These are phyloP conservation scores for Cyclocybe cylindracea DNA, from an alignment of 768 basidiomycete species.

Conservation along the genomic window DNA sequence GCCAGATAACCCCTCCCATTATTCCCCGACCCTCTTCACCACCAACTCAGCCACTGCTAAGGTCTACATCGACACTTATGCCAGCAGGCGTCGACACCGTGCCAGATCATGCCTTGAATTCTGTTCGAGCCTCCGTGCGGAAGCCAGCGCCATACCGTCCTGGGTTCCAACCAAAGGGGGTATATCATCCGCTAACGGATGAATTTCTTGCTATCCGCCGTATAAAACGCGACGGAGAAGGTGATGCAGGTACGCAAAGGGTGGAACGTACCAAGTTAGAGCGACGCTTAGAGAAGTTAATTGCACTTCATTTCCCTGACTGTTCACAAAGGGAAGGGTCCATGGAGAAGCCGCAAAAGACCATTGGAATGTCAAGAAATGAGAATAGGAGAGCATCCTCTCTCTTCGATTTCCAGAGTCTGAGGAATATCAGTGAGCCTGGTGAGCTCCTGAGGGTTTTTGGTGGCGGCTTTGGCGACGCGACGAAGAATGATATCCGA, in stretches of 20 bases:
- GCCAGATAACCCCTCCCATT: neutral
- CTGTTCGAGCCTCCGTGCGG: slow-evolving; percentile 5
- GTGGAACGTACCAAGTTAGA: slow-evolving; percentile 85
- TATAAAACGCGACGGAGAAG: slow-evolving; percentile 38
- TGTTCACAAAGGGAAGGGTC: slow-evolving; percentile 11
- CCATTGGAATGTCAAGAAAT: slow-evolving; percentile 8
- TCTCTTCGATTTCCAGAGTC: slow-evolving; percentile 71
- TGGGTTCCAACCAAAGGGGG: slow-evolving; percentile 92
- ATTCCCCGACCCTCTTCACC: neutral
- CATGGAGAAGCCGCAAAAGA: slow-evolving; percentile 11
- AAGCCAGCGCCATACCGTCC: slow-evolving; percentile 73
- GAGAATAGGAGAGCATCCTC: slow-evolving; percentile 57
- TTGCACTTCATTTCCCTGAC: slow-evolving; percentile 66
- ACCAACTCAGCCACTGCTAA: neutral
- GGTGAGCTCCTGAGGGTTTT: slow-evolving; percentile 69
- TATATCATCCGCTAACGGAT: slow-evolving; percentile 78
- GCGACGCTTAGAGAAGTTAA: slow-evolving; percentile 86
- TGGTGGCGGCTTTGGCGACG: slow-evolving; percentile 38
- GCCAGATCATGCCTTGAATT: slow-evolving; percentile 7
- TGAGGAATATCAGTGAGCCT: slow-evolving; percentile 54
- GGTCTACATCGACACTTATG: neutral
- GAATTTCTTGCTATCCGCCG: slow-evolving; percentile 64
- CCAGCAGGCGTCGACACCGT: no score
- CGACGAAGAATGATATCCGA: slow-evolving; percentile 64
- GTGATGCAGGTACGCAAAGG: slow-evolving; percentile 42